Conservation (phyloP, 192 early-diverging fungal genomes). For the Backusella westeae region DNA sequence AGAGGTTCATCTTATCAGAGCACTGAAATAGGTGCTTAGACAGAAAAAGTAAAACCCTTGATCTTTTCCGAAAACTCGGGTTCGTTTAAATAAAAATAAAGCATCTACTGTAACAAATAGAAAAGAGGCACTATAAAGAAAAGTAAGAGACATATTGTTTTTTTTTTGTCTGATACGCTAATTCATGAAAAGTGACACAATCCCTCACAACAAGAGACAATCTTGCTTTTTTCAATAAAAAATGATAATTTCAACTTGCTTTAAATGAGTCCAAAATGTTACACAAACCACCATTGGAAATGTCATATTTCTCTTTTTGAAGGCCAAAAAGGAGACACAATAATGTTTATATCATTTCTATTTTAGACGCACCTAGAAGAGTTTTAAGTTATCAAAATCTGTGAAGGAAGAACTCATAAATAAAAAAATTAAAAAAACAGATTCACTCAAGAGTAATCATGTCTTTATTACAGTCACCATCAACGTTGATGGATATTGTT, state of each 20-base stretch:
- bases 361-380: no score
- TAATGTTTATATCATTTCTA: background rate
- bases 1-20: background rate
- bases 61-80: background rate
- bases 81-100: background rate
- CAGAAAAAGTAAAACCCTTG: background rate
- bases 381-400: no score
- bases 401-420: no score
- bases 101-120: background rate
- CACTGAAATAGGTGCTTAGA: background rate
- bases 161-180: background rate
- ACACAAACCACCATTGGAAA: background rate
- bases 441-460: no score
- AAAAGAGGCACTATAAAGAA: background rate
- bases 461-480: no score
- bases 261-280: background rate
- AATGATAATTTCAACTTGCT: background rate
- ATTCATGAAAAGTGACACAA: background rate
- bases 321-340: background rate
- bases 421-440: no score
- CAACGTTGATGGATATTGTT: no score
- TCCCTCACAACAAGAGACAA: background rate
- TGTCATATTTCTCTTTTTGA: background rate
- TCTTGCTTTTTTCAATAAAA: background rate
- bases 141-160: background rate